A percentile compares a stretch with the other conserved stretches of the same genome.
phyloP scores from a whole-genome alignment of 164 flowering plant species.

The Chloranthus sessilifolius region DNA sequence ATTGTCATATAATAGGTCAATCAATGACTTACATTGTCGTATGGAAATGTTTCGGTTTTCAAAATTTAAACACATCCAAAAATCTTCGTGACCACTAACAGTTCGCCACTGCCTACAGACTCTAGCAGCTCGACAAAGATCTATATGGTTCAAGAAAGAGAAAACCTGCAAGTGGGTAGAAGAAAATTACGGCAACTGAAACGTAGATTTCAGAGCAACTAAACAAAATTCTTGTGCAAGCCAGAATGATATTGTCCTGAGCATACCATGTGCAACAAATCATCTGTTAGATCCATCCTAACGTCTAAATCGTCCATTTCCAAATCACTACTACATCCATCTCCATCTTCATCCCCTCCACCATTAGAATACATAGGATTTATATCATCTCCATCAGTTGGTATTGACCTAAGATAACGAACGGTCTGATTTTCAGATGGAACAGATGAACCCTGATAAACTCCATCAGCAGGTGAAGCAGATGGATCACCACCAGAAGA shows the following conservation, averaged over 20 bases:
- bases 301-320: constrained; percentile 45
- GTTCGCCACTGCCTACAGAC: constrained; percentile 90
- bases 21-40: constrained; percentile 71
- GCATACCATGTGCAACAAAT: constrained; percentile 80
- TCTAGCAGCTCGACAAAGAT: constrained; percentile 75
- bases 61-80: constrained; percentile 82
- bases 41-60: constrained; percentile 55
- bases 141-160: constrained; percentile 69
- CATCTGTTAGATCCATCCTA: constrained; percentile 87
- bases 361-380: constrained; percentile 18
- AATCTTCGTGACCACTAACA: constrained; percentile 88
- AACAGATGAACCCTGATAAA: constrained; percentile 17
- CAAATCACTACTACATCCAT: constrained; percentile 20
- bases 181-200: background rate
- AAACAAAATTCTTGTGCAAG: too few relatives aligned
- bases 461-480: constrained; percentile 18
- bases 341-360: constrained; percentile 24
- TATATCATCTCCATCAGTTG: constrained; percentile 23
- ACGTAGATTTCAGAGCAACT: background rate
- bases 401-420: constrained; percentile 18
- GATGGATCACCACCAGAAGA: constrained; percentile 18
- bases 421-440: constrained; percentile 22
- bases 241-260: too few relatives aligned
- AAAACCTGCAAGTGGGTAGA: constrained; percentile 59
- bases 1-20: too few relatives aligned